These are phyloP conservation scores for Macadamia integrifolia DNA, from an alignment of 164 flowering plant genomes.

Conservation along the genomic window DNA sequence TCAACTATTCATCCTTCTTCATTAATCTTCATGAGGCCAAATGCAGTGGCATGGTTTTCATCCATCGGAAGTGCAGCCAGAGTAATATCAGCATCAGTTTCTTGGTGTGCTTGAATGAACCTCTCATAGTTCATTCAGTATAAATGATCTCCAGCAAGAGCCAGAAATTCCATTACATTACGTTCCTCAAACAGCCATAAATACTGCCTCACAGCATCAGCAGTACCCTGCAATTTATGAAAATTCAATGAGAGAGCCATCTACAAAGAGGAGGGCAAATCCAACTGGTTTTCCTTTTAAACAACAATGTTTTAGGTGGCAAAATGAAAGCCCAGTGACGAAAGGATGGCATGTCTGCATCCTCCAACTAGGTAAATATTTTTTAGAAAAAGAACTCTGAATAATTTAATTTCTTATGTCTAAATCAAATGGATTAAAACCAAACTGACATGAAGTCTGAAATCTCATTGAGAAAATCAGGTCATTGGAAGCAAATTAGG, in stretches of 20 bases:
- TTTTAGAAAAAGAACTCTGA: too few relatives aligned
- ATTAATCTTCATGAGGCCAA: slow-evolving; percentile 91
- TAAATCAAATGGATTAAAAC: too few relatives aligned
- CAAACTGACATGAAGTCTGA: too few relatives aligned
- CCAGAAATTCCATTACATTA: slow-evolving; percentile 62
- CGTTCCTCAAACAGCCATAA: slow-evolving; percentile 95
- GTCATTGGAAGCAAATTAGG: too few relatives aligned
- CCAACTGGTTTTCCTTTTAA: too few relatives aligned
- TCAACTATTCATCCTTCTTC: slow-evolving; percentile 80
- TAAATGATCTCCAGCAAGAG: slow-evolving; percentile 91
- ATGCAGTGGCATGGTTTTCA: slow-evolving; percentile 77
- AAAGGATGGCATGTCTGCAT: too few relatives aligned
- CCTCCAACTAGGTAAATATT: too few relatives aligned
- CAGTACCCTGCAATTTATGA: slow-evolving; percentile 57
- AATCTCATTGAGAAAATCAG: too few relatives aligned
- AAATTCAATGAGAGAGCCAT: background rate
- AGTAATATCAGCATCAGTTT: slow-evolving; percentile 89
- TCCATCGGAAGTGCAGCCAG: slow-evolving; percentile 90
- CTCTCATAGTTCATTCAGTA: slow-evolving; percentile 89
- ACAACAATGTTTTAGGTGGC: too few relatives aligned
- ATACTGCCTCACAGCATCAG: slow-evolving; percentile 95
- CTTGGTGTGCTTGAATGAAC: slow-evolving; percentile 83
- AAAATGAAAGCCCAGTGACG: too few relatives aligned
- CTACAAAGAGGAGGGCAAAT: background rate
- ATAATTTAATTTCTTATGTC: too few relatives aligned